phyloP scores from a whole-genome alignment of 2,329 filamentous ascomycete genomes.

The Phaeomoniella chlamydospora region DNA sequence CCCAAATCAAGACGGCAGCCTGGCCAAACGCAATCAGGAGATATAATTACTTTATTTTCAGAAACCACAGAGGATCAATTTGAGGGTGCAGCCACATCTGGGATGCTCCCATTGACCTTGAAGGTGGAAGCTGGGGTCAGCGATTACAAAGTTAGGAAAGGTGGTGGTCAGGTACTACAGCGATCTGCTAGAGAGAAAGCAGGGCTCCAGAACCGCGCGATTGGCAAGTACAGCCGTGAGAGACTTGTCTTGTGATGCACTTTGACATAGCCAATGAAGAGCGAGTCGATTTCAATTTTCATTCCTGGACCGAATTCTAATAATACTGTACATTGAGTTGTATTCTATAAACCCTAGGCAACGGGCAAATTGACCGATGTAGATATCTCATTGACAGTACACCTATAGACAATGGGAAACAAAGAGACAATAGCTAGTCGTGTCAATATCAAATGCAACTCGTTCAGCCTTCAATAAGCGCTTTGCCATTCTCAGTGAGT shows the following conservation, averaged over 20 bases:
- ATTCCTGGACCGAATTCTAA: too few species aligned
- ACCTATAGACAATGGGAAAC: too few species aligned
- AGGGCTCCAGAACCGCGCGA: slow-evolving; percentile 62
- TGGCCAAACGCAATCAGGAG: slow-evolving; percentile 4
- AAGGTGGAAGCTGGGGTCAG: slow-evolving; percentile 37
- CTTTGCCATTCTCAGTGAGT: too few species aligned
- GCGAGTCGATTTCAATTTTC: too few species aligned
- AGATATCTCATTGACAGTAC: too few species aligned
- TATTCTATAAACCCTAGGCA: too few species aligned
- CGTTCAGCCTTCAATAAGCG: too few species aligned
- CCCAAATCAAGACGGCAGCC: slow-evolving; percentile 1
- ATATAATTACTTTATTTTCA: slow-evolving; percentile 10
- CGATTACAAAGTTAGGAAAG: slow-evolving; percentile 39
- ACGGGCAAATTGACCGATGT: too few species aligned
- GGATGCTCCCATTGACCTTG: slow-evolving; percentile 40
- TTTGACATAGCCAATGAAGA: too few species aligned
- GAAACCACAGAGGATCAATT: slow-evolving; percentile 7
- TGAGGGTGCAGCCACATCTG: slow-evolving; percentile 2
- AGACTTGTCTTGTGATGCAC: slow-evolving; percentile 49
- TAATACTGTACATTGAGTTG: too few species aligned
- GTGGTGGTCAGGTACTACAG: slow-evolving; percentile 53
- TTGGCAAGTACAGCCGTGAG: slow-evolving; percentile 73
- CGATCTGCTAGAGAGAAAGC: slow-evolving; percentile 61
- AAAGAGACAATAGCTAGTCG: too few species aligned
- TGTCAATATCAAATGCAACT: too few species aligned